phyloP scores from a whole-genome alignment of 768 basidiomycete genomes.

The Rhodocollybia butyracea region DNA sequence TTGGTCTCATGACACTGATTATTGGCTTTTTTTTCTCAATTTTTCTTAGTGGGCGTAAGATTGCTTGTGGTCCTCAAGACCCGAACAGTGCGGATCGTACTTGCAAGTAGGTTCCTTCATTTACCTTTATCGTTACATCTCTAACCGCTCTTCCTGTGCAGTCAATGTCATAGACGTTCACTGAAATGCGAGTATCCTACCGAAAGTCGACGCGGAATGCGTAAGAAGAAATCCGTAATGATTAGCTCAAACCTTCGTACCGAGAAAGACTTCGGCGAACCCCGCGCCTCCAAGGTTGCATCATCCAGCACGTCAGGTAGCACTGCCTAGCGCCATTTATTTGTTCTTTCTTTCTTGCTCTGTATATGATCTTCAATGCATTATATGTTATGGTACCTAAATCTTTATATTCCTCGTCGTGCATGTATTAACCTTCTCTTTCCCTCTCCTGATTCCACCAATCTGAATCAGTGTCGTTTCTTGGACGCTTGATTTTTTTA shows the following conservation, averaged over 20 bases:
- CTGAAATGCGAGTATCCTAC: conserved; percentile 70
- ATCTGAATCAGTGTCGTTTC: conserved; percentile 8
- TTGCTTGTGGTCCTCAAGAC: conserved; percentile 34
- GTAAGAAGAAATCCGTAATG: conserved; percentile 39
- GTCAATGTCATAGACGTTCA: conserved; percentile 70
- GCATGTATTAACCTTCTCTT: not conserved
- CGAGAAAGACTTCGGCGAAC: not conserved
- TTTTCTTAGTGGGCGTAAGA: conserved; percentile 24
- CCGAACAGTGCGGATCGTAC: conserved; percentile 34
- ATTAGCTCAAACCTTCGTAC: not conserved
- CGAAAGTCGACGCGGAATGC: conserved; percentile 69
- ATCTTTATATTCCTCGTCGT: conserved; percentile 3
- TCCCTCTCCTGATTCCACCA: not conserved
- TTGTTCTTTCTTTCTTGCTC: conserved; percentile 1
- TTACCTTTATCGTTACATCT: not conserved
- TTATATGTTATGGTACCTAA: conserved; percentile 4
- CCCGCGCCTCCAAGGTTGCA: not conserved
- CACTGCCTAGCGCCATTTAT: not conserved
- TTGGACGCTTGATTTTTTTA: conserved; percentile 3
- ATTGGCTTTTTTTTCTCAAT: too few species aligned
- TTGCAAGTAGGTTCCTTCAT: conserved; percentile 32
- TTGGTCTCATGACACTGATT: not conserved
- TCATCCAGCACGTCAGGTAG: not conserved
- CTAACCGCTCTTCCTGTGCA: conserved; percentile 27
- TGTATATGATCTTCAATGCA: not conserved